phyloP scores from a whole-genome alignment of 202 grass and related monocot genomes.

The Setaria italica region DNA sequence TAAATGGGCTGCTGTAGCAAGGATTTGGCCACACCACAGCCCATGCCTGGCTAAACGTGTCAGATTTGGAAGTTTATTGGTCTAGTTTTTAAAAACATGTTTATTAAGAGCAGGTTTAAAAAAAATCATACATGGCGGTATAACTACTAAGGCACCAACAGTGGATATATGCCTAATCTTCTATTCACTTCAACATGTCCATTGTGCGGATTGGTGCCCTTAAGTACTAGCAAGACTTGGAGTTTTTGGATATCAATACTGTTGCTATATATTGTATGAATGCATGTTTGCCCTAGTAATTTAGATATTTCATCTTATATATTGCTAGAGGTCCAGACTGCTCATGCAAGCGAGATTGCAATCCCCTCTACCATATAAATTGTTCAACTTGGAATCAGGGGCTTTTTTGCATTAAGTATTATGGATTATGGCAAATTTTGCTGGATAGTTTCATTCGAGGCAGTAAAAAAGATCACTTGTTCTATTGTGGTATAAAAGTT shows the following conservation, averaged over 20 bases:
- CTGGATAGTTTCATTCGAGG: neutral
- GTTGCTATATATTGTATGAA: neutral
- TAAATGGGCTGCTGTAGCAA: constrained; percentile 1
- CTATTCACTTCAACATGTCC: neutral
- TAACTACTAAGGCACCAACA: neutral
- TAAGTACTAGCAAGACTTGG: neutral
- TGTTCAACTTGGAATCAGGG: neutral
- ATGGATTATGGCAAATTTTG: neutral
- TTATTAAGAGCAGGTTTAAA: neutral
- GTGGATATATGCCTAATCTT: neutral
- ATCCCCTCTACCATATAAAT: neutral
- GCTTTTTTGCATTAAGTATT: neutral
- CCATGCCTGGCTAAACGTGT: neutral
- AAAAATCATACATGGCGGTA: neutral
- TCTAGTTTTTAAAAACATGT: neutral
- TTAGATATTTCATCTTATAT: neutral
- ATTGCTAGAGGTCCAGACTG: neutral
- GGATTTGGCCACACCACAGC: neutral
- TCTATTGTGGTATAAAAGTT: neutral
- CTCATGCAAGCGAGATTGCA: too few relatives aligned
- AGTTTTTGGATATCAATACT: neutral
- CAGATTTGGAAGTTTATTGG: neutral
- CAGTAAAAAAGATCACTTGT: neutral
- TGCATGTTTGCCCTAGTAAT: neutral
- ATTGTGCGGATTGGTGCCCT: neutral